phyloP scores from a whole-genome alignment of 2,329 filamentous ascomycete genomes.

The Colletotrichum tanaceti region DNA sequence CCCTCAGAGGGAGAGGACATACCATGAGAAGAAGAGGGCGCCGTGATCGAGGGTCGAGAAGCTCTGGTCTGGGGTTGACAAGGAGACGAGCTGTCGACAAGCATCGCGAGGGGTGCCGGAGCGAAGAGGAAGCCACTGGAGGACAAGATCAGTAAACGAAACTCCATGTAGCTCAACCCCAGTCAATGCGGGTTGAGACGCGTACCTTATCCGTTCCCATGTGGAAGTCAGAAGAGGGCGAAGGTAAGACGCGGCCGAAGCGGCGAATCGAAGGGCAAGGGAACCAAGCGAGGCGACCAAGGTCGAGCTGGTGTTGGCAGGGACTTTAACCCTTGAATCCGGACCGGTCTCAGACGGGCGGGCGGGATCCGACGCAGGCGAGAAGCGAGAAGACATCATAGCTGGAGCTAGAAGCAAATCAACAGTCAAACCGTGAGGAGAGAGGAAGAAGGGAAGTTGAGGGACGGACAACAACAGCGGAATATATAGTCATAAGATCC shows the following conservation, averaged over 20 bases:
- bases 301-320: slow-evolving; percentile 13
- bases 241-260: neutral
- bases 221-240: neutral
- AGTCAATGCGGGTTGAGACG: neutral
- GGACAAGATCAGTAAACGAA: neutral
- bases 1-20: slow-evolving; percentile 13
- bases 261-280: slow-evolving; percentile 3
- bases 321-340: slow-evolving; percentile 20
- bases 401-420: slow-evolving; percentile 17
- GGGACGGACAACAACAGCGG: neutral
- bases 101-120: slow-evolving; percentile 17
- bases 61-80: slow-evolving; percentile 4
- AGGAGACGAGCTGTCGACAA: slow-evolving; percentile 14
- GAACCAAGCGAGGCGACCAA: slow-evolving; percentile 19
- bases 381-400: slow-evolving; percentile 25
- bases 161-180: neutral
- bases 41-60: slow-evolving; percentile 22
- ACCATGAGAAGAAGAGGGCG: slow-evolving; percentile 13
- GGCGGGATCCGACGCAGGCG: slow-evolving; percentile 18
- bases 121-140: slow-evolving; percentile 3
- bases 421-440: slow-evolving; percentile 21
- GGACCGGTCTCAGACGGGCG: slow-evolving; percentile 23
- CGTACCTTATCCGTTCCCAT: slow-evolving; percentile 1
- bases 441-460: slow-evolving; percentile 6
- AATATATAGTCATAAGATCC: neutral